phyloP scores from a whole-genome alignment of 768 basidiomycete species.

The Neoboletus brunneissimus region DNA sequence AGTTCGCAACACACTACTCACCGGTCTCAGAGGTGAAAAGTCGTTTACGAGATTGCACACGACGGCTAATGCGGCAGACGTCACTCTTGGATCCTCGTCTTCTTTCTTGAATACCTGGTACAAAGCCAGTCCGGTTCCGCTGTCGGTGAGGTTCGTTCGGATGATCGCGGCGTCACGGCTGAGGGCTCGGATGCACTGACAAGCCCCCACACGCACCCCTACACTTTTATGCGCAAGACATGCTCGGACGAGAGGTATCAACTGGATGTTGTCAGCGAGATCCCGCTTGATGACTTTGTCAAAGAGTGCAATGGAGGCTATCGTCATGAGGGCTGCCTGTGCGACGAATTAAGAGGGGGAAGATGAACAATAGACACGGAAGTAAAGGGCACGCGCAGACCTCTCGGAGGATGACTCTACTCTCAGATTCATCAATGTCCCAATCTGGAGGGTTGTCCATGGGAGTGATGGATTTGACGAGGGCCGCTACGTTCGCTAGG shows the following conservation, averaged over 20 bases:
- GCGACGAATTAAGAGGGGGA: too few relatives aligned
- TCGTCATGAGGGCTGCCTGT: too few relatives aligned
- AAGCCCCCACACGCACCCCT: too few relatives aligned
- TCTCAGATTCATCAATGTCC: conserved; percentile 72
- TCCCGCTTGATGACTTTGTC: too few relatives aligned
- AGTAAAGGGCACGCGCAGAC: conserved; percentile 32
- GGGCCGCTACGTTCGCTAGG: conserved; percentile 49
- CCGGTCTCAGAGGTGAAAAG: conserved; percentile 75
- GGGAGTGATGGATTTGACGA: conserved; percentile 56
- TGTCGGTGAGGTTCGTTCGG: conserved; percentile 82
- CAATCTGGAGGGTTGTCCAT: conserved; percentile 44
- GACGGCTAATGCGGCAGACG: conserved; percentile 65
- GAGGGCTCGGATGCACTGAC: too few relatives aligned
- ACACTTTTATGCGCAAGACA: too few relatives aligned
- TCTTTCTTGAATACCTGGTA: conserved; percentile 55
- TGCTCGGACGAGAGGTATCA: too few relatives aligned
- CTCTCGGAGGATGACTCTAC: conserved; percentile 56
- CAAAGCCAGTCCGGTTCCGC: conserved; percentile 70
- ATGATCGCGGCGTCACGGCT: too few relatives aligned
- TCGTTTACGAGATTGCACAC: conserved; percentile 86
- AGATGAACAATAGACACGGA: not conserved
- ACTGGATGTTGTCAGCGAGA: too few relatives aligned
- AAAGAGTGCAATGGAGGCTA: too few relatives aligned
- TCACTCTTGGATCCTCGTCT: conserved; percentile 68
- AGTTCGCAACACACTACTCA: conserved; percentile 37